Base-by-base conservation (phyloP, 768 basidiomycete species). In the Mycena leptocephala region DNA sequence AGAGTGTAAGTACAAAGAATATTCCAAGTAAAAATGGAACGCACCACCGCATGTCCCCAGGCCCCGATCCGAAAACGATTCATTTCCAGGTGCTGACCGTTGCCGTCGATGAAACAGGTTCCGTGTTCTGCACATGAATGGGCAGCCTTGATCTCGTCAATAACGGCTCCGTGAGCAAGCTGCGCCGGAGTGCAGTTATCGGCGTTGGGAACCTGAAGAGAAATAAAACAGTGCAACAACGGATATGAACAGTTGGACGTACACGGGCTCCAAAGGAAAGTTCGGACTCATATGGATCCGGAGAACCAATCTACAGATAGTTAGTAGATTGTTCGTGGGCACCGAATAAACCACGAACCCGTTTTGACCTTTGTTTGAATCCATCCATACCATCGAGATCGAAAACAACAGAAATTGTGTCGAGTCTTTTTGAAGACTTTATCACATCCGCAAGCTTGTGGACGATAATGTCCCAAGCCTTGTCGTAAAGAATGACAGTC, bases 81-180 rank as follows among this genome's bases (percentile, higher is more conserved):
- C 32, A 71, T 61, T 13, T 61, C 48, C 6, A 62, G 22, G 59
- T 71, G 70, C n/a, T 71, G 30, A 20, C 22, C n/a, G 8, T 63
- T 14, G 8, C 9, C 70, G 10, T 51, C 43, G 37, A 71, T 62
- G 41, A 62, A 71, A 24, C 70, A 71, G 6, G 32, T 39, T 35
- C 59, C 70, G 46, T 71, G 59, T 22, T 61, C 43, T 2, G 43
- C 46, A 30, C 70, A 71, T 5, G 46, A 37, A 41, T 71, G 70
- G 8, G 70, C 70, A 35, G 70, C 58, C 32, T 62, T 61, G 70
- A 71, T 62, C n/a, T 51, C 43, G 24, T 71, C 46, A 18, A 71
- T 51, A 22, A 43, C 61, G 3, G 43, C 26, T 1, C 30, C 70
- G 9, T 39, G 16, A 48, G 70, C 59, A 14, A 53, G 20, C 43